Conservation (phyloP, 805 yeast genomes). For the Metschnikowia drakensbergensis region DNA sequence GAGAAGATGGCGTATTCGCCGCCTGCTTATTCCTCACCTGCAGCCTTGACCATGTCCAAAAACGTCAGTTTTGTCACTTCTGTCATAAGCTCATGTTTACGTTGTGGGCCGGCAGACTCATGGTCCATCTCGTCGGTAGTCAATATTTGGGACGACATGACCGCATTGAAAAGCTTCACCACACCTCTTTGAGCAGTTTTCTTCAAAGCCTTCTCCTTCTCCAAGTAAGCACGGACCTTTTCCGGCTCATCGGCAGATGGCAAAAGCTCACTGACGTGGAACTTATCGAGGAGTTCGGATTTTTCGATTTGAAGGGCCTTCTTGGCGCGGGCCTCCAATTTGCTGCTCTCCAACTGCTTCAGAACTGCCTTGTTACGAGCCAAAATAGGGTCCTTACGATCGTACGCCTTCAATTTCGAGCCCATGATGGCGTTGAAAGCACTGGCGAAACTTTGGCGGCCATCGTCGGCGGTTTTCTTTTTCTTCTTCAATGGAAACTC, state of each 20-base stretch:
- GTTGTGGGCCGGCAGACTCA: constrained; percentile 43
- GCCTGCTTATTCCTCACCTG: constrained; percentile 43
- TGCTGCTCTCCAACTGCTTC: constrained; percentile 73
- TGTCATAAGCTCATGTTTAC: constrained; percentile 58
- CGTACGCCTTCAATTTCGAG: constrained; percentile 84
- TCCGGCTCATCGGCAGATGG: constrained; percentile 57
- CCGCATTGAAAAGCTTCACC: constrained; percentile 77
- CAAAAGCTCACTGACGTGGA: constrained; percentile 63
- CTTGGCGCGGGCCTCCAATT: constrained; percentile 80
- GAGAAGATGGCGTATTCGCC: no score
- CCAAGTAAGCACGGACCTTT: constrained; percentile 55
- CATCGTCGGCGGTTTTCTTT: constrained; percentile 58
- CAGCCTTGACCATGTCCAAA: constrained; percentile 80
- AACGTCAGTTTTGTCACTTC: constrained; percentile 88
- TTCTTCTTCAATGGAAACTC: constrained; percentile 49
- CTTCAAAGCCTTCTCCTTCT: constrained; percentile 63
- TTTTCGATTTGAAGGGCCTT: constrained; percentile 67
- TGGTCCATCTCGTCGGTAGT: constrained; percentile 49
- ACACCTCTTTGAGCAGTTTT: constrained; percentile 89
- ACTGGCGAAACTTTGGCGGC: constrained; percentile 70
- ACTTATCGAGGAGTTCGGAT: constrained; percentile 59
- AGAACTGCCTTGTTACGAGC: constrained; percentile 72
- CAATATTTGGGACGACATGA: constrained; percentile 69
- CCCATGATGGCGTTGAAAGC: constrained; percentile 83
- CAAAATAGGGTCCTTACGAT: constrained; percentile 84